A percentile compares a stretch with the other conserved stretches of the same genome.
Conservation (phyloP, 202 grass and related monocot species). For the Cymbopogon flexuosus region DNA sequence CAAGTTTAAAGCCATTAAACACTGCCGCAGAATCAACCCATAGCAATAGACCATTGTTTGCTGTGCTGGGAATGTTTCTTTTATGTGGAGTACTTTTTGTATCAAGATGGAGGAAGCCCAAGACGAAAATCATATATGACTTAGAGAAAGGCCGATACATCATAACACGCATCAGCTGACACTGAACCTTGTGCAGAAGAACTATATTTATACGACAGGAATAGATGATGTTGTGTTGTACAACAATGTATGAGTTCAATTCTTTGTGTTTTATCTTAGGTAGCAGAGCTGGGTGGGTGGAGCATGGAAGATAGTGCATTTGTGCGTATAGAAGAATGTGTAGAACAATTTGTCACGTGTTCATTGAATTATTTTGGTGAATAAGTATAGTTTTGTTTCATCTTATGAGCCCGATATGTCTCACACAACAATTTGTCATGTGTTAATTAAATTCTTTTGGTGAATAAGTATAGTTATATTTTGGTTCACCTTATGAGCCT, state of each 20-base stretch:
- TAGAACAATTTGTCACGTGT: conserved; percentile 26
- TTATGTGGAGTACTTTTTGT: conserved; percentile 41
- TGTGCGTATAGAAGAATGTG: conserved; percentile 29
- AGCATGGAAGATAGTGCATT: conserved; percentile 21
- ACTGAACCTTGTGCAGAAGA: conserved; percentile 24
- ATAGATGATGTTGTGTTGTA: conserved; percentile 42
- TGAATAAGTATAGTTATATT: neutral
- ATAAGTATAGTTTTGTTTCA: neutral
- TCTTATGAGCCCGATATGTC: neutral
- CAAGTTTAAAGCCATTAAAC: neutral
- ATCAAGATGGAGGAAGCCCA: conserved; percentile 67
- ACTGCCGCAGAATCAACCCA: conserved; percentile 8
- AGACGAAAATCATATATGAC: conserved; percentile 85
- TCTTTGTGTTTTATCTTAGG: conserved; percentile 36
- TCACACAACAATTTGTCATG: neutral
- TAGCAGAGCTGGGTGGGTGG: conserved; percentile 23
- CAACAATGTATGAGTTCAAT: conserved; percentile 42
- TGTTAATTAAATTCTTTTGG: neutral
- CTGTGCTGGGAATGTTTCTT: conserved; percentile 39
- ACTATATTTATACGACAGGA: conserved; percentile 35
- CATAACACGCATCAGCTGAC: conserved; percentile 56
- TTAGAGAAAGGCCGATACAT: conserved; percentile 94
- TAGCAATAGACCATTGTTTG: conserved; percentile 31
- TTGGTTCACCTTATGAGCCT: neutral
- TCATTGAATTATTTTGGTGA: conserved; percentile 25